Evolutionary conservation across 495 filamentous ascomycete species (phyloP), one percentile per base, ranked within the genome.

Genomic region (Podospora appendiculata): DNA sequence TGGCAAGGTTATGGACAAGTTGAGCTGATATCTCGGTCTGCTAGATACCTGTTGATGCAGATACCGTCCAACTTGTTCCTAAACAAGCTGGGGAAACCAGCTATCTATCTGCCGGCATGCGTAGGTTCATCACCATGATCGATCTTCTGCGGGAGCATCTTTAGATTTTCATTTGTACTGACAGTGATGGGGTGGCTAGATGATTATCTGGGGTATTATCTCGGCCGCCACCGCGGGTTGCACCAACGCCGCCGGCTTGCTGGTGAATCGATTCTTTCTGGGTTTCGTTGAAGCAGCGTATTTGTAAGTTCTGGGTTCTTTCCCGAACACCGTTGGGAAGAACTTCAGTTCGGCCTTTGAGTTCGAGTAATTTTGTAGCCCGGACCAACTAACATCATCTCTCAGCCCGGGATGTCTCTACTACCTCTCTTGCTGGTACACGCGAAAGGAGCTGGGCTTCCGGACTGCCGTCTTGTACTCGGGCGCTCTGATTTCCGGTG

Each of bases 121-220:
- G 76, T 74, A 65, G 32, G 64, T 66, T 55, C 25, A 25, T 5
- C 25, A 25, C 25, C 25, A 25, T 25, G 25, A 25, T 25, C 25
- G 2, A 25, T 25, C 2, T 2, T 25, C 5, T 25, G 25, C 25
- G 5, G 25, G 5, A 25, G 25, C 5, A 5, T 25, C 25, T 25
- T 5, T 2, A 5, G 25, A 25, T 25, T 5, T 25, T 25, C 2
- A 25, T 2, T 2, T 2, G 25, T 25, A 25, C 25, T 25, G 25
- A 25, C 25, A 25, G 25, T 25, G 25, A 25, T 25, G 5, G 2
- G 25, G 25, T 5, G 25, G 25, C 7, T 53, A 74, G 70, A 88
- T 87, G 82, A 67, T 84, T 17, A 52, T 84, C 4, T 89, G 86
- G 86, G 84, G 84, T n/a, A 66, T 82, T n/a, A 84, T 89, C 49